phyloP scores from a whole-genome alignment of 2,329 filamentous ascomycete genomes.

The Alternaria triticimaculans region DNA sequence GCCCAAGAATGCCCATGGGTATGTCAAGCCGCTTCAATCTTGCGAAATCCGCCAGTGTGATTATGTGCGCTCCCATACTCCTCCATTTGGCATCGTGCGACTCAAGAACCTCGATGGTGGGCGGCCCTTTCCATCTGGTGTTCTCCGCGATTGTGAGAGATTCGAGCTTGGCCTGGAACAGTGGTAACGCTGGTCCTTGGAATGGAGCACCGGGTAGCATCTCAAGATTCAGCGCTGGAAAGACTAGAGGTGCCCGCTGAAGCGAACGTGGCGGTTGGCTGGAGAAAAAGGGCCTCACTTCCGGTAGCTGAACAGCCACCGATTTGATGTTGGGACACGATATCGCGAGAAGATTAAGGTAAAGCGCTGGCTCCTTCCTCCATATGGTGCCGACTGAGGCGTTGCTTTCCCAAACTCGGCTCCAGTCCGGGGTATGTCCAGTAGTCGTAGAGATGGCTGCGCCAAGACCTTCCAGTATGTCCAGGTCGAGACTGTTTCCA shows the following conservation, averaged over 20 bases:
- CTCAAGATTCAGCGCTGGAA: constrained; percentile 4
- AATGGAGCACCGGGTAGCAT: constrained; percentile 12
- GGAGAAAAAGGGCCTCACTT: neutral
- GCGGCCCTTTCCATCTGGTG: constrained; percentile 13
- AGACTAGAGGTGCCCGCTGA: neutral
- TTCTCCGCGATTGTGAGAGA: constrained; percentile 18
- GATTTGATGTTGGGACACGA: constrained; percentile 21
- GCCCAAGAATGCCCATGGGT: constrained; percentile 13
- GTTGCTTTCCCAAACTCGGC: neutral
- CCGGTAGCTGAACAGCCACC: constrained; percentile 17
- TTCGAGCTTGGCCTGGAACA: constrained; percentile 14
- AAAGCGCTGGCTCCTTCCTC: constrained; percentile 10
- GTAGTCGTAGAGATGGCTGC: constrained; percentile 3
- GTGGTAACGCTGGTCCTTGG: constrained; percentile 2
- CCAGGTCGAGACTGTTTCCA: neutral
- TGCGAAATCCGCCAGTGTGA: constrained; percentile 13
- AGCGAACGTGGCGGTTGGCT: neutral
- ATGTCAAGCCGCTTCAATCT: constrained; percentile 13
- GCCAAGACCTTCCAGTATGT: neutral
- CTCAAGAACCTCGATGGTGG: constrained; percentile 14
- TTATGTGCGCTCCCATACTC: constrained; percentile 19
- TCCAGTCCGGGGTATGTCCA: neutral
- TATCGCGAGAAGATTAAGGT: constrained; percentile 16
- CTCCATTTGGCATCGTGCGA: constrained; percentile 9
- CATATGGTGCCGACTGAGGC: neutral